phyloP scores from a whole-genome alignment of 164 flowering plant genomes.

The Nymphaea thermarum region DNA sequence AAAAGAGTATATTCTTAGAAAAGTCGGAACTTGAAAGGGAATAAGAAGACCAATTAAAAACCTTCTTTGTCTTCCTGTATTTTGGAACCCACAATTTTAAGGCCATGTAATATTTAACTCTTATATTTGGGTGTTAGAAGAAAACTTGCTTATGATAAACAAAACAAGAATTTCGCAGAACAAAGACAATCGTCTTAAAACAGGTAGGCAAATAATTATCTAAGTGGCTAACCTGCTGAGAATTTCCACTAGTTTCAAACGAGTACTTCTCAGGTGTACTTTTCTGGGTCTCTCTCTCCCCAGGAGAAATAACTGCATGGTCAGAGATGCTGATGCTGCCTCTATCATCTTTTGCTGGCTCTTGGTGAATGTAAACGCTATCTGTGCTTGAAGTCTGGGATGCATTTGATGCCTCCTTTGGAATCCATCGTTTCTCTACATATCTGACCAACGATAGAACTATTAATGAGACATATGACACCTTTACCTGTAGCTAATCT shows the following conservation, averaged over 20 bases:
- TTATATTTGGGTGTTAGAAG: no score
- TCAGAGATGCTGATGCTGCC: background rate
- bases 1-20: no score
- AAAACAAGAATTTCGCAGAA: background rate
- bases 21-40: no score
- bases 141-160: no score
- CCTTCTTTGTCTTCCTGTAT: no score
- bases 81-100: no score
- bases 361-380: conserved; percentile 5
- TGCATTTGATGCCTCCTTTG: conserved; percentile 12
- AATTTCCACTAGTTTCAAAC: background rate
- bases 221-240: background rate
- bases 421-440: conserved; percentile 45
- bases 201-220: background rate
- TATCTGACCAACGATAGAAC: conserved; percentile 24
- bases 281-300: conserved; percentile 4
- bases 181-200: background rate
- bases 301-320: conserved; percentile 2
- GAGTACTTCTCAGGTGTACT: background rate
- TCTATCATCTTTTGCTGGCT: conserved; percentile 3
- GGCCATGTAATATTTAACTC: no score
- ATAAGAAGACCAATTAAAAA: no score
- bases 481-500: background rate
- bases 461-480: background rate
- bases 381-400: conserved; percentile 13